Conservation (phyloP, 1,284 basidiomycete species). For the Leccinum pachyderme region DNA sequence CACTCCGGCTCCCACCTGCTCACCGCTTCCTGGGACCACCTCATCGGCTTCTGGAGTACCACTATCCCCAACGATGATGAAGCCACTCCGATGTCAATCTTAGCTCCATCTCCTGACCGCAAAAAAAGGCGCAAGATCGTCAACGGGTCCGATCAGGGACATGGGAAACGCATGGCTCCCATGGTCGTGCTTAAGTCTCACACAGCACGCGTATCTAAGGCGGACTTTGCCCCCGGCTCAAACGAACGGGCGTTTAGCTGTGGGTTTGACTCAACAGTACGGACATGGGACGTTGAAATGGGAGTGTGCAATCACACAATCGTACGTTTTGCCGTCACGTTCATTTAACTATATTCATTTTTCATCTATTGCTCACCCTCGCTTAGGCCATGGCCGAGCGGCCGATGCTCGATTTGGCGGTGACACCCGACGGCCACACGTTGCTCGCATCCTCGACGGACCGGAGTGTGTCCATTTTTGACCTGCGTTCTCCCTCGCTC, state of each 20-base stretch:
- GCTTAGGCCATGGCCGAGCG: slow-evolving; percentile 63
- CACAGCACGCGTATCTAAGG: slow-evolving; percentile 68
- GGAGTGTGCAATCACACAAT: slow-evolving; percentile 67
- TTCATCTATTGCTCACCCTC: background rate
- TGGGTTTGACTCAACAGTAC: slow-evolving; percentile 75
- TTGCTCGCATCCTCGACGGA: slow-evolving; percentile 66
- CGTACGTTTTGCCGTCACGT: slow-evolving; percentile 16
- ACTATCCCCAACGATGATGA: slow-evolving; percentile 62
- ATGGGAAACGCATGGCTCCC: slow-evolving; percentile 59
- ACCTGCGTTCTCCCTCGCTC: slow-evolving; percentile 50
- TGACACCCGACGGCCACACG: slow-evolving; percentile 41
- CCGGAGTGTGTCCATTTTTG: slow-evolving; percentile 64
- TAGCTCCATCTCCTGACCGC: slow-evolving; percentile 38
- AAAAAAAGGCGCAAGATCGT: slow-evolving; percentile 56
- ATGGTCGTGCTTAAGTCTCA: slow-evolving; percentile 70
- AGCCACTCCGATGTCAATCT: slow-evolving; percentile 36
- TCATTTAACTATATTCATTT: background rate
- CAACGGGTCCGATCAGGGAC: slow-evolving; percentile 30
- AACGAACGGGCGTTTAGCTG: slow-evolving; percentile 57
- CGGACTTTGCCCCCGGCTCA: slow-evolving; percentile 42
- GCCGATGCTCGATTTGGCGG: slow-evolving; percentile 62
- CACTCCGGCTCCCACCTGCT: slow-evolving; percentile 47
- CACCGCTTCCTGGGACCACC: slow-evolving; percentile 31
- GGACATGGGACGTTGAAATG: slow-evolving; percentile 69
- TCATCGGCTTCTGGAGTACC: slow-evolving; percentile 76